Percentiles rank a stretch among this genome's conserved stretches.
phyloP scores from a whole-genome alignment of 164 flowering plant genomes.

The Stephania japonica region DNA sequence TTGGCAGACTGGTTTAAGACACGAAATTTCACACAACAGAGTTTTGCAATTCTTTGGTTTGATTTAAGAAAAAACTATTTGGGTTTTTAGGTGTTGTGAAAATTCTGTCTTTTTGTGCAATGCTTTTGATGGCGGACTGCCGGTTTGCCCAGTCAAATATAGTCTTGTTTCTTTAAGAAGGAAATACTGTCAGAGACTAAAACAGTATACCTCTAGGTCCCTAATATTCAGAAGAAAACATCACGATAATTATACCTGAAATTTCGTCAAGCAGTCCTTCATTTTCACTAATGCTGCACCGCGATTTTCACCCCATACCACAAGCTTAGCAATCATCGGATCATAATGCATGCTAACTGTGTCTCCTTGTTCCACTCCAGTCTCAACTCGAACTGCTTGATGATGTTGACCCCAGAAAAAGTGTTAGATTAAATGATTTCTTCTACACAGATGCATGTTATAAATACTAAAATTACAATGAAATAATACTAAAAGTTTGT shows the following conservation, averaged over 20 bases:
- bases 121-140: no score
- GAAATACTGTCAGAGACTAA: no score
- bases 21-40: no score
- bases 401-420: conserved; percentile 7
- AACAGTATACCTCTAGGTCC: no score
- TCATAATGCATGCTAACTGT: conserved; percentile 97
- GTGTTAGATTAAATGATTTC: neutral
- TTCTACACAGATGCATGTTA: neutral
- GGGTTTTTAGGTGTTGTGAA: no score
- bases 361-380: conserved; percentile 94
- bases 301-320: conserved; percentile 89
- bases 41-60: no score
- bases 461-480: neutral
- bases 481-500: neutral
- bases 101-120: no score
- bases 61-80: no score
- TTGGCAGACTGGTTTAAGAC: no score
- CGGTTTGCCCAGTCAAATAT: no score
- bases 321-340: conserved; percentile 99
- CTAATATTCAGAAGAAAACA: neutral
- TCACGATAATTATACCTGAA: conserved; percentile 51
- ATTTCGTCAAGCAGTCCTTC: conserved; percentile 73
- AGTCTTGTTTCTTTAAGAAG: no score
- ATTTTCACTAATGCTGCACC: conserved; percentile 76
- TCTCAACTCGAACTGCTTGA: conserved; percentile 82